Evolutionary conservation across 306 rosid genomes (phyloP), one percentile per base, ranked within the genome.

Genomic region (Purshia tridentata): DNA sequence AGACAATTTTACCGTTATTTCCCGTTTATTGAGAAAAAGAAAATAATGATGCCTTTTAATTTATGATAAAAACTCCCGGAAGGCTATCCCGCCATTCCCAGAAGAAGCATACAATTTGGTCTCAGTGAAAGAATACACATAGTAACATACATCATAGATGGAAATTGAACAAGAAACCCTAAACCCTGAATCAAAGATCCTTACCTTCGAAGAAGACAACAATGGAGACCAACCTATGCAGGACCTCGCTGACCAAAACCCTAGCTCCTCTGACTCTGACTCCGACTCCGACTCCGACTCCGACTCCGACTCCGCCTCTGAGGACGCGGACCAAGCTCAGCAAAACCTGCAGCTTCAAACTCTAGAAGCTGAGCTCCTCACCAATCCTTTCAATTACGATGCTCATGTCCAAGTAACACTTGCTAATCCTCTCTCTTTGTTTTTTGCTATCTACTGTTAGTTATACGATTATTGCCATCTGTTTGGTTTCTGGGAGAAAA

Each of bases 361-460:
- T 62, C 86, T 93, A 10, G 81, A 80, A 57, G 70, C 83, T 29
- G 86, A 88, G 76, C 97, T 93, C 40, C 78, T 87, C 52, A 48
- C 81, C 61, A 86, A 93, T 54, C 92, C 98, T 75, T 81, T 80
- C 58, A 82, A 88, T 81, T 93, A 93, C 81, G 94, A 91, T 51
- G 69, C 88, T 78, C 88, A 91, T 63, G 81, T 83, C 61, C 90
- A 87, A 81, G 94, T 90, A 18, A 23, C 37, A 5, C 16, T 40
- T 9, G 39, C 60, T 39, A 41, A 29, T 16, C 0, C 18, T 35
- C 22, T 11, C 46, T 12, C 10, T 55, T n/a, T 1, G 29, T 39
- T 61, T 9, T 22, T 54, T 23, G 42, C 16, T 42, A 8, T 42
- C 12, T n/a, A 13, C 22, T 20, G 39, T 66, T 48, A 35, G 47